Conservation (phyloP, 805 yeast species). For the Saturnispora sanitii region DNA sequence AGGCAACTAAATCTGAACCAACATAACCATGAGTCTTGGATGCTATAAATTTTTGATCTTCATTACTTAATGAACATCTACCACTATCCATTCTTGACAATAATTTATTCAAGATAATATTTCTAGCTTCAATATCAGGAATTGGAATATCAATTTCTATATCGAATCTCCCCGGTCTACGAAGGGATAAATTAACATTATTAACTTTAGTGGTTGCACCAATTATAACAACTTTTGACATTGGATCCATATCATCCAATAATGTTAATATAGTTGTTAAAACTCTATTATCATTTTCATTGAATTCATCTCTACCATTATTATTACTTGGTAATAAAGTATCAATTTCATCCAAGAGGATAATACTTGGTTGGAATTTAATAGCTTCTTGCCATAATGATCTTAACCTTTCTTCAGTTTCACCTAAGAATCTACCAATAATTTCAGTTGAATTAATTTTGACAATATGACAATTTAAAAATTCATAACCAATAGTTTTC, state of each 20-base stretch:
- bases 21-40: constrained; percentile 91
- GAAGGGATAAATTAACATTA: constrained; percentile 76
- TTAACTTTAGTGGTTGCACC: constrained; percentile 97
- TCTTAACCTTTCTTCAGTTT: constrained; percentile 80
- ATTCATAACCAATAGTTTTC: constrained; percentile 69
- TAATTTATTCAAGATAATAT: constrained; percentile 58
- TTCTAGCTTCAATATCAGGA: constrained; percentile 77
- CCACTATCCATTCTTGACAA: constrained; percentile 41
- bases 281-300: constrained; percentile 84
- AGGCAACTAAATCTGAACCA: constrained; percentile 88
- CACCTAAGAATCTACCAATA: constrained; percentile 88
- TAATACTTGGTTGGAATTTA: constrained; percentile 75
- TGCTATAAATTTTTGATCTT: constrained; percentile 55
- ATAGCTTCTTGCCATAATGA: constrained; percentile 78
- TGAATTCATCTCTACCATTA: constrained; percentile 52
- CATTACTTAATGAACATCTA: constrained; percentile 38
- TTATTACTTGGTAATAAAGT: constrained; percentile 80
- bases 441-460: constrained; percentile 86
- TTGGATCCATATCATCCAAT: constrained; percentile 63
- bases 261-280: constrained; percentile 80
- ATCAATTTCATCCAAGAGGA: constrained; percentile 90
- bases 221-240: constrained; percentile 48
- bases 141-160: constrained; percentile 88
- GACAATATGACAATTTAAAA: constrained; percentile 66
- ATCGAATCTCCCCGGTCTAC: constrained; percentile 92